phyloP scores from a whole-genome alignment of 106 monocot species.

The Ottelia alismoides region DNA sequence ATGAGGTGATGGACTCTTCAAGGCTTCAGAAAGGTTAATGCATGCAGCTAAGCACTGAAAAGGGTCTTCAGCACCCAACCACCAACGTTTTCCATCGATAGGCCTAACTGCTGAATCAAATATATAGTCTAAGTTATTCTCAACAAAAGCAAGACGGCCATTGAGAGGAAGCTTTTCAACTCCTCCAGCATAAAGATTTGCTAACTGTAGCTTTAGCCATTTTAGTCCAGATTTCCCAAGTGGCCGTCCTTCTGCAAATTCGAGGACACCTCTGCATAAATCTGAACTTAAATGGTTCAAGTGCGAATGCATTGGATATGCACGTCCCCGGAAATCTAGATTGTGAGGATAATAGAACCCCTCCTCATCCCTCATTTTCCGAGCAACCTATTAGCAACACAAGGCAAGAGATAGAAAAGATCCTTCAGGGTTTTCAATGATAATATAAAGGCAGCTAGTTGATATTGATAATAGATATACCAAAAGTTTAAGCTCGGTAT shows the following conservation, averaged over 20 bases:
- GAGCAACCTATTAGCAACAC: constrained; percentile 49
- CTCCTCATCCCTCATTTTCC: constrained; percentile 64
- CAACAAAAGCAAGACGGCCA: constrained; percentile 53
- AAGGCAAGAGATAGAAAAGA: no score
- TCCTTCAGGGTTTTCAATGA: no score
- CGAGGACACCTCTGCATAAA: constrained; percentile 68
- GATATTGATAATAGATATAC: constrained; percentile 20
- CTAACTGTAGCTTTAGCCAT: constrained; percentile 87
- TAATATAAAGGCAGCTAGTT: not conserved
- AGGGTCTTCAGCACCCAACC: constrained; percentile 85
- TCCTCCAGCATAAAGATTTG: constrained; percentile 78
- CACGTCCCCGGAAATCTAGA: constrained; percentile 82
- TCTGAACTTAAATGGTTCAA: constrained; percentile 87
- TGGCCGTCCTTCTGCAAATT: constrained; percentile 73
- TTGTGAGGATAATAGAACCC: constrained; percentile 93
- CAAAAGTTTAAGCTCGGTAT: constrained; percentile 82
- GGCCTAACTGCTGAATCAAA: constrained; percentile 83
- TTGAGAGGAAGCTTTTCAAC: constrained; percentile 65
- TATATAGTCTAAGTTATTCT: constrained; percentile 61
- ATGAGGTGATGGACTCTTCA: constrained; percentile 44
- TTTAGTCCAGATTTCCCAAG: constrained; percentile 59
- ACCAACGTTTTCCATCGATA: constrained; percentile 68
- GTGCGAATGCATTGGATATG: constrained; percentile 91
- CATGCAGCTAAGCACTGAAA: constrained; percentile 89
- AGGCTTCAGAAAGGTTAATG: constrained; percentile 58